Evolutionary conservation across 164 flowering plant species (phyloP).

Genomic region (Paratinospora sagittata): DNA sequence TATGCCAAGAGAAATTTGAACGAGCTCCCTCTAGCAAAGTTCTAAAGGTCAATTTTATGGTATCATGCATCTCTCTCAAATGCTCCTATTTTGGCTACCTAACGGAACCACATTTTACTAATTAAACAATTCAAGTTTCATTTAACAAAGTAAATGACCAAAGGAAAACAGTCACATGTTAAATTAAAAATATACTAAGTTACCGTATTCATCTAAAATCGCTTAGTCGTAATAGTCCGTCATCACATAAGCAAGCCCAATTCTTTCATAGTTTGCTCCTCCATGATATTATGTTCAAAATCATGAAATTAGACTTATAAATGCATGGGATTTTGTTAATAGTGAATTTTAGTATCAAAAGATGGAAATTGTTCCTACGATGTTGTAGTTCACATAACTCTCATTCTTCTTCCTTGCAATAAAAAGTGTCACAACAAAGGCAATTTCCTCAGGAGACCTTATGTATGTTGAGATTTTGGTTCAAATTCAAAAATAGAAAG

Average conservation of each 20-base stretch:
- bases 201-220: conserved; percentile 97
- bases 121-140: too few species aligned
- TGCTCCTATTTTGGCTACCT: conserved; percentile 85
- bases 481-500: too few species aligned
- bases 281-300: conserved; percentile 70
- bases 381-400: conserved; percentile 83
- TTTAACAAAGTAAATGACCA: too few species aligned
- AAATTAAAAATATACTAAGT: conserved; percentile 1
- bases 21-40: conserved; percentile 44
- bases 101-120: conserved; percentile 37
- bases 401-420: conserved; percentile 63
- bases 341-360: not conserved
- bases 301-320: not conserved
- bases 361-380: conserved; percentile 43
- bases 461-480: too few species aligned
- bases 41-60: conserved; percentile 43
- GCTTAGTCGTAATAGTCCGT: conserved; percentile 89
- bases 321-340: not conserved
- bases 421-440: conserved; percentile 68
- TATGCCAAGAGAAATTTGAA: conserved; percentile 9
- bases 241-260: conserved; percentile 43
- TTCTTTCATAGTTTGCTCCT: conserved; percentile 92
- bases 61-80: conserved; percentile 70
- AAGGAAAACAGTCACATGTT: not conserved
- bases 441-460: conserved; percentile 72